Evolutionary conservation across 2,329 filamentous ascomycete genomes (phyloP).

Genomic region (Cercospora brassicicola): DNA sequence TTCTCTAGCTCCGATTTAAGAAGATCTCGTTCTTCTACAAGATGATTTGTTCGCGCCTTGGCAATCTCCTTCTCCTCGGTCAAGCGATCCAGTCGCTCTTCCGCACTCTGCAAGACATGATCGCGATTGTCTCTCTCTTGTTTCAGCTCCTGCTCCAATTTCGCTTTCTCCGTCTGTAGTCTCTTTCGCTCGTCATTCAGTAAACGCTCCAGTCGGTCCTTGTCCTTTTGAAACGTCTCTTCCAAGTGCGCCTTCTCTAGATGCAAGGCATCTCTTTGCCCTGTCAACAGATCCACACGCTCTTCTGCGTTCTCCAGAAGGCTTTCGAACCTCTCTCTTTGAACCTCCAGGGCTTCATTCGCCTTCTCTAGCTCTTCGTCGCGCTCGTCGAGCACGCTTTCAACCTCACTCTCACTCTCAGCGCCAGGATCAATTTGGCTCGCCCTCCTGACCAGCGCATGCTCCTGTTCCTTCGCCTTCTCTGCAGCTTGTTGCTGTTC

Average conservation of each 20-base stretch:
- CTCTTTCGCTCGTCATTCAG: constrained; percentile 17
- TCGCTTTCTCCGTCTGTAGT: neutral
- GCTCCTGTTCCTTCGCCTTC: constrained; percentile 8
- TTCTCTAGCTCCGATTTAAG: neutral
- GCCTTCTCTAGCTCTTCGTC: constrained; percentile 37
- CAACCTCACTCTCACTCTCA: constrained; percentile 34
- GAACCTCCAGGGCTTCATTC: constrained; percentile 32
- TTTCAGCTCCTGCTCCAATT: neutral
- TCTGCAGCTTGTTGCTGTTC: constrained; percentile 23
- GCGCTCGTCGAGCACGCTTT: constrained; percentile 34
- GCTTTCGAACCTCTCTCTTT: constrained; percentile 30
- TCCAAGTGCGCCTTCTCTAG: constrained; percentile 8
- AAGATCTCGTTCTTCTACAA: constrained; percentile 8
- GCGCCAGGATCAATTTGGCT: constrained; percentile 25
- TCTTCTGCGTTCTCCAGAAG: constrained; percentile 39
- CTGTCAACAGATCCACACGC: constrained; percentile 37
- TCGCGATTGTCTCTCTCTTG: constrained; percentile 5
- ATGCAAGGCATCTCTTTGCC: constrained; percentile 35
- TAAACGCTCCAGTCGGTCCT: constrained; percentile 16
- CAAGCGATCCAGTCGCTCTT: constrained; percentile 19
- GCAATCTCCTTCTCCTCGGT: constrained; percentile 23
- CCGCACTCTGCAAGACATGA: constrained; percentile 2
- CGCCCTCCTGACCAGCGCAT: constrained; percentile 12
- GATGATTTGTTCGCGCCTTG: constrained; percentile 15
- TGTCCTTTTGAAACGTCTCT: neutral